Percentiles rank a stretch among this genome's conserved stretches.
These are phyloP conservation scores for Clarireedia monteithiana DNA, from an alignment of 2,329 filamentous ascomycete species.

Conservation along the genomic window DNA sequence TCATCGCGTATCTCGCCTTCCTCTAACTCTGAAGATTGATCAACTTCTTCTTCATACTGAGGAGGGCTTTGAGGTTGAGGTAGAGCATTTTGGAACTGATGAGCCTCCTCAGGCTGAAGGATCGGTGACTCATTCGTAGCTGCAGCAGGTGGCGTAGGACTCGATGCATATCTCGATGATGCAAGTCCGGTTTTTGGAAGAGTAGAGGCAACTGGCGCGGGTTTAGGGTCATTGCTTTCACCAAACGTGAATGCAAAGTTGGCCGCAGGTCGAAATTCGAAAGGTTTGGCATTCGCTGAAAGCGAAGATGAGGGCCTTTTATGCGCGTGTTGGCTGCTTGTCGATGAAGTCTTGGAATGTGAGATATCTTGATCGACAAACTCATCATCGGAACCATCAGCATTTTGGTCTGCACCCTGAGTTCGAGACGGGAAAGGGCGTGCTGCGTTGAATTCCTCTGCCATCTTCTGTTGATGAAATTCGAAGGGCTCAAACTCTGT, in stretches of 20 bases:
- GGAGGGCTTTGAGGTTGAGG: constrained; percentile 19
- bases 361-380: neutral
- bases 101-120: constrained; percentile 18
- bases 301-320: constrained; percentile 47
- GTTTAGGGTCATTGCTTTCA: constrained; percentile 7
- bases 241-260: constrained; percentile 23
- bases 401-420: neutral
- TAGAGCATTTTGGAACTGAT: constrained; percentile 23
- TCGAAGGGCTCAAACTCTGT: constrained; percentile 54
- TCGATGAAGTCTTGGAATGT: constrained; percentile 16
- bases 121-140: constrained; percentile 1
- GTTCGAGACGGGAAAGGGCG: constrained; percentile 24
- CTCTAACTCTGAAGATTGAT: constrained; percentile 6
- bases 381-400: constrained; percentile 22
- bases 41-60: constrained; percentile 4
- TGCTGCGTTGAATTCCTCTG: constrained; percentile 31
- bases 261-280: constrained; percentile 35
- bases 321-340: constrained; percentile 17
- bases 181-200: constrained; percentile 14
- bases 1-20: constrained; percentile 15
- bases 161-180: constrained; percentile 25
- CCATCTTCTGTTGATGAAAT: constrained; percentile 40
- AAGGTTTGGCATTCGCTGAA: constrained; percentile 65
- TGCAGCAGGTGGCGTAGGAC: constrained; percentile 22
- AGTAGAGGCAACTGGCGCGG: constrained; percentile 4